Evolutionary conservation across 2,329 filamentous ascomycete genomes (phyloP).

Genomic region (Elsinoe perseae): DNA sequence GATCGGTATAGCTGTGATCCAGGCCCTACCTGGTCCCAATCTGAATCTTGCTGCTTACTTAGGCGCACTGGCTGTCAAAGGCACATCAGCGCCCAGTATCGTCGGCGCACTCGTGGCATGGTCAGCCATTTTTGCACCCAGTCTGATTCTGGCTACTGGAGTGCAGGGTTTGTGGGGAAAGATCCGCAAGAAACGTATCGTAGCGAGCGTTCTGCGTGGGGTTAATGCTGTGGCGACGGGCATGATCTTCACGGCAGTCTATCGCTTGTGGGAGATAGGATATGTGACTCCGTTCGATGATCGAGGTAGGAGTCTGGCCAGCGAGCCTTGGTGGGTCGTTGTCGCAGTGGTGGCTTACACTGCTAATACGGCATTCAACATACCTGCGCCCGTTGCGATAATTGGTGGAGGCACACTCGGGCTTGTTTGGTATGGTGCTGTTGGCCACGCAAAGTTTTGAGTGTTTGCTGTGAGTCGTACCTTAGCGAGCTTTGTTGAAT

Average conservation of each 20-base stretch:
- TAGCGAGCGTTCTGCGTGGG: constrained; percentile 32
- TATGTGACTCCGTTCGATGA: constrained; percentile 33
- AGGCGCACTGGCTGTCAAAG: constrained; percentile 32
- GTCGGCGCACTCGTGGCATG: constrained; percentile 33
- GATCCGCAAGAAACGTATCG: constrained; percentile 29
- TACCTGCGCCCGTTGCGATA: constrained; percentile 34
- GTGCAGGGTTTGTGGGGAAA: constrained; percentile 34
- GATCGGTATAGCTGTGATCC: constrained; percentile 62
- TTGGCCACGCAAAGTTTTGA: too few relatives aligned
- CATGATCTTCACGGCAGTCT: constrained; percentile 39
- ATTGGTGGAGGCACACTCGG: constrained; percentile 35
- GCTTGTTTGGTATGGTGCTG: constrained; percentile 35
- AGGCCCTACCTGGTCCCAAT: constrained; percentile 60
- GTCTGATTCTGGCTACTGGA: constrained; percentile 32
- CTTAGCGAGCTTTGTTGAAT: too few relatives aligned
- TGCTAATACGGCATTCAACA: constrained; percentile 34
- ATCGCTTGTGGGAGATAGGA: constrained; percentile 38
- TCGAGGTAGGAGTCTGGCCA: constrained; percentile 31
- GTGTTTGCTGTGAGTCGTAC: too few relatives aligned
- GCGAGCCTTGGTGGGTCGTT: constrained; percentile 40
- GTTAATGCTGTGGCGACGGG: constrained; percentile 39
- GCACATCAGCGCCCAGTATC: constrained; percentile 24
- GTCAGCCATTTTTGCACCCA: constrained; percentile 36
- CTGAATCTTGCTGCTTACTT: constrained; percentile 47
- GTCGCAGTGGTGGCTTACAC: constrained; percentile 35